Evolutionary conservation across 352 stramenopile genomes (phyloP).

Genomic region (Pythium folliculosum): DNA sequence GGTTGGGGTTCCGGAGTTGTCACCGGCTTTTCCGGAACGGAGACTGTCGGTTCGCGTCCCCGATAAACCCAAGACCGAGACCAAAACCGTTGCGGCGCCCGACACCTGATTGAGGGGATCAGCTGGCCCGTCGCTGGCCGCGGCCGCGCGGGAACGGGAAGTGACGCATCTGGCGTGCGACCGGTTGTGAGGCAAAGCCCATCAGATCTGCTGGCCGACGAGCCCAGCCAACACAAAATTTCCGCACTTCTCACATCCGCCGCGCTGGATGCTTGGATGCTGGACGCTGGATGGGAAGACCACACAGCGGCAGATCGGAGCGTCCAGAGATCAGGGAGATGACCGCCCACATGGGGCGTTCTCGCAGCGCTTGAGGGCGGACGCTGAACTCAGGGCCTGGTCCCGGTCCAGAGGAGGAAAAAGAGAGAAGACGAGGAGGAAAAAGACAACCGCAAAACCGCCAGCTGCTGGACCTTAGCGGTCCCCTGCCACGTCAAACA

Average conservation of each 20-base stretch:
- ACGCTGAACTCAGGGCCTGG: neutral
- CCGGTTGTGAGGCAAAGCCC: neutral
- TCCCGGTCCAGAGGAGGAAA: neutral
- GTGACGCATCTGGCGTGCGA: conserved; percentile 2
- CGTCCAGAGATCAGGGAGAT: too few species aligned
- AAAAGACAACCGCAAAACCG: neutral
- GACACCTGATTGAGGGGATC: neutral
- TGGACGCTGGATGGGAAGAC: too few species aligned
- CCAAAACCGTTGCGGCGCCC: too few species aligned
- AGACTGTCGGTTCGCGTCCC: neutral
- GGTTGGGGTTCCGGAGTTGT: too few species aligned
- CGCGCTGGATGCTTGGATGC: too few species aligned
- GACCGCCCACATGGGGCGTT: too few species aligned
- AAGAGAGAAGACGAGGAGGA: neutral
- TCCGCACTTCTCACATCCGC: too few species aligned
- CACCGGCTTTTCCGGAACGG: neutral
- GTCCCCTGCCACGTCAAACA: neutral
- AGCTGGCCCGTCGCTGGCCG: conserved; percentile 3
- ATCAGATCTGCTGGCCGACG: neutral
- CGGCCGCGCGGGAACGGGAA: neutral
- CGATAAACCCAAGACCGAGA: neutral
- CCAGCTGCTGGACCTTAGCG: neutral
- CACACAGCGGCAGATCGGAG: too few species aligned
- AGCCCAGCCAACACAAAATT: too few species aligned
- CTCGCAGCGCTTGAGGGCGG: neutral